Percentiles rank a stretch among this genome's conserved stretches.
Conservation (phyloP, 805 yeast genomes). For the Wickerhamiella shivajii region DNA sequence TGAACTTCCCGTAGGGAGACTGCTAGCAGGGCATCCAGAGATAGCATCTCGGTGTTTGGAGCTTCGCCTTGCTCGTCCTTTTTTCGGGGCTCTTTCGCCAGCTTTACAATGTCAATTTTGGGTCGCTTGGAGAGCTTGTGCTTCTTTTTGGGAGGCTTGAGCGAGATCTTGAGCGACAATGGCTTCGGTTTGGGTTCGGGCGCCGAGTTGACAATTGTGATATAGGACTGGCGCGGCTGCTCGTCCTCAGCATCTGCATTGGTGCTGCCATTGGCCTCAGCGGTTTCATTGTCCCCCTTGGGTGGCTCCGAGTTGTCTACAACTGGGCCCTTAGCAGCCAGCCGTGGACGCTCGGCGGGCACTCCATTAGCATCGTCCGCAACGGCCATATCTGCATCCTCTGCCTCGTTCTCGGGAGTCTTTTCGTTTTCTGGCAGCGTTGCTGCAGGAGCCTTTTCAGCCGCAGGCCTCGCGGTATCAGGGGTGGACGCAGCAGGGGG, state of each 20-base stretch:
- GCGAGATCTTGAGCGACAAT: conserved; percentile 14
- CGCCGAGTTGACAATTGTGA: conserved; percentile 4
- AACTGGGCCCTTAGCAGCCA: neutral
- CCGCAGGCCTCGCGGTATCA: conserved; percentile 5
- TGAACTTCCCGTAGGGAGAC: too few species aligned
- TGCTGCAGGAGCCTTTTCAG: neutral
- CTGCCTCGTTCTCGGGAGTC: neutral
- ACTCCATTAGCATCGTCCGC: conserved; percentile 1
- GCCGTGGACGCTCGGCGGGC: neutral
- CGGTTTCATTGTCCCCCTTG: neutral
- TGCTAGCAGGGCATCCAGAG: too few species aligned
- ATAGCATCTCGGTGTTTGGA: too few species aligned
- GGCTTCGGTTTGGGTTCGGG: conserved; percentile 3
- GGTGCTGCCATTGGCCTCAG: neutral
- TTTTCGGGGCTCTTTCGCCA: conserved; percentile 13
- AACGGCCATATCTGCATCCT: conserved; percentile 1
- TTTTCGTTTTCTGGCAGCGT: neutral
- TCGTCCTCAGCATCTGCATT: neutral
- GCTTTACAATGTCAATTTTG: conserved; percentile 13
- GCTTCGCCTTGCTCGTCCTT: too few species aligned
- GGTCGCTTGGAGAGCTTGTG: conserved; percentile 16
- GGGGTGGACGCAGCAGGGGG: neutral
- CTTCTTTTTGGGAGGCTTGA: conserved; percentile 9
- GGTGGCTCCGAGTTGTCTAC: neutral
- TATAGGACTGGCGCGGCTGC: conserved; percentile 1